A percentile compares a stretch with the other conserved stretches of the same genome.
These are phyloP conservation scores for Hymenoscyphus repandus DNA, from an alignment of 2,329 filamentous ascomycete species.

Conservation along the genomic window DNA sequence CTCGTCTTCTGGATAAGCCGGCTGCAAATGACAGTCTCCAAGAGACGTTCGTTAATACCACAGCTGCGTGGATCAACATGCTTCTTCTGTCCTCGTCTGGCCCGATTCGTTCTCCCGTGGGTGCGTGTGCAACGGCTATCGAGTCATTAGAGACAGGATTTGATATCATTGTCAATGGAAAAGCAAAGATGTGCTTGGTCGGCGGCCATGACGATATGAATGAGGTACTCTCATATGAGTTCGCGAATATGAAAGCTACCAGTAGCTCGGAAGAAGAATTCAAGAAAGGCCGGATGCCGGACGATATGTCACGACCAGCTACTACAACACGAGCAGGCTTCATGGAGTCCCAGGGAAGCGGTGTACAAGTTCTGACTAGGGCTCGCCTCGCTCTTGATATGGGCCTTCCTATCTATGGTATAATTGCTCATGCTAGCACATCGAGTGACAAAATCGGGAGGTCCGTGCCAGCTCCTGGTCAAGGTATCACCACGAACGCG, in stretches of 20 bases:
- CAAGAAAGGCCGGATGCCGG: conserved; percentile 82
- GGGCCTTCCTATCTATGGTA: conserved; percentile 93
- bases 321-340: conserved; percentile 94
- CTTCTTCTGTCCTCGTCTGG: conserved; percentile 89
- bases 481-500: conserved; percentile 90
- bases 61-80: conserved; percentile 99
- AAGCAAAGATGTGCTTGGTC: conserved; percentile 90
- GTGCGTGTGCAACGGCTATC: conserved; percentile 91
- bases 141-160: conserved; percentile 95
- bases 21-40: conserved; percentile 96
- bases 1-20: conserved; percentile 88
- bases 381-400: conserved; percentile 91
- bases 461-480: conserved; percentile 88
- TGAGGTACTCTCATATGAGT: conserved; percentile 95
- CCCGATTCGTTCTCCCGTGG: conserved; percentile 94
- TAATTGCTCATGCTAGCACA: conserved; percentile 84
- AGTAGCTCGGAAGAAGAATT: conserved; percentile 97
- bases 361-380: conserved; percentile 96
- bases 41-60: conserved; percentile 99
- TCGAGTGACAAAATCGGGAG: conserved; percentile 97
- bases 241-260: conserved; percentile 98
- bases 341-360: conserved; percentile 97
- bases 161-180: conserved; percentile 94
- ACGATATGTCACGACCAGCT: conserved; percentile 94
- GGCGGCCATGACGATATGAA: conserved; percentile 98